phyloP scores from a whole-genome alignment of 2,329 filamentous ascomycete species.

The Cytospora paraplurivora region DNA sequence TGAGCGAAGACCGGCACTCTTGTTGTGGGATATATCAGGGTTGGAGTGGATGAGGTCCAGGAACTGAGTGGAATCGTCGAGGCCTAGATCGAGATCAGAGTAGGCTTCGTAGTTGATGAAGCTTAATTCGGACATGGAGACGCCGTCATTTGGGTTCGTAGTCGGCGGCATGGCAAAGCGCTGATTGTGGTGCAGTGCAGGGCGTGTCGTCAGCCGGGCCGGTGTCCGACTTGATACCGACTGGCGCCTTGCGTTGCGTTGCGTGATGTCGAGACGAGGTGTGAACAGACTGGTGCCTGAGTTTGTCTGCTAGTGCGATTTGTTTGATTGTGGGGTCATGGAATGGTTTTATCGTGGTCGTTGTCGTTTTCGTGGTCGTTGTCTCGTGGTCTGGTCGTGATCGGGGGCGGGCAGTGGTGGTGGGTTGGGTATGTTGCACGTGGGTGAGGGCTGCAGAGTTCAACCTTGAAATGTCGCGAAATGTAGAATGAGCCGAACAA shows the following conservation, averaged over 20 bases:
- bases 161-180: constrained; percentile 26
- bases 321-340: neutral
- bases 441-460: constrained; percentile 11
- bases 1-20: constrained; percentile 29
- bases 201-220: constrained; percentile 21
- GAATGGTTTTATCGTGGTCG: constrained; percentile 3
- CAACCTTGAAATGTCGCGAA: constrained; percentile 17
- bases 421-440: constrained; percentile 1
- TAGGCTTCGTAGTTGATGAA: constrained; percentile 24
- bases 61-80: constrained; percentile 22
- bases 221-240: constrained; percentile 21
- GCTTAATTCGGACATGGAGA: constrained; percentile 26
- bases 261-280: constrained; percentile 7
- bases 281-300: neutral
- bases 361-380: too few species aligned
- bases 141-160: constrained; percentile 20
- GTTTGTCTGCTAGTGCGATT: constrained; percentile 8
- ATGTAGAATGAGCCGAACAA: constrained; percentile 20
- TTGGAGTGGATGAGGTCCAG: constrained; percentile 24
- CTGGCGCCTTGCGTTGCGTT: constrained; percentile 20
- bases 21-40: constrained; percentile 24
- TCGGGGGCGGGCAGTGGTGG: neutral
- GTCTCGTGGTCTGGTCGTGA: too few species aligned
- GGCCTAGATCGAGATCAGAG: constrained; percentile 21
- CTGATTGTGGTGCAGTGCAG: constrained; percentile 11